Evolutionary conservation across 2,329 filamentous ascomycete species (phyloP), one percentile per base, ranked within the genome.

Genomic region (Diaporthe aspalathi): DNA sequence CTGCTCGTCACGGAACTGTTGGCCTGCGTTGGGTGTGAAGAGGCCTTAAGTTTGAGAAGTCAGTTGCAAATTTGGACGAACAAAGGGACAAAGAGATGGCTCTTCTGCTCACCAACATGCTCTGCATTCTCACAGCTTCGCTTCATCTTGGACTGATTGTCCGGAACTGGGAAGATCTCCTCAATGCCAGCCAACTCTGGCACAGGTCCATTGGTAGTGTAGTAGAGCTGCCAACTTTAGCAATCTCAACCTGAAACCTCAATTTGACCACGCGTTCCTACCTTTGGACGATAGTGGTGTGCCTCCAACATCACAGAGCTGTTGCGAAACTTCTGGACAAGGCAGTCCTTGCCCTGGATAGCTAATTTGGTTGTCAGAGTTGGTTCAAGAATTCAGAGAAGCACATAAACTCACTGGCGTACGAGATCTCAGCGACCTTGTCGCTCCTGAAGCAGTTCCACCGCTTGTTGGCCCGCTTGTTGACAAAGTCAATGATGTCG

Each of bases 291-390:
- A 77, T 94, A 97, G 67, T 92, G 90, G 0, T 90, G 86, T 14
- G 91, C 89, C 81, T 98, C 95, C 0, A 95, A 86, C 94, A 98
- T 98, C 38, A 99, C 94, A 0, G 94, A 95, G 49, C 94, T 97
- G 83, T 99, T 99, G 45, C 96, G 91, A 78, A 99, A 99, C 79
- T 98, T 98, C 80, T 97, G 93, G 8, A 98, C 90, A 0, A 98
- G 86, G 74, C 94, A 95, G 78, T 97, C 94, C 74, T 92, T 92
- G 56, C 96, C 96, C 84, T 99, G 96, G 72, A 97, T 95, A 16
- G 95, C 93, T 94, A 70, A 52, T 62, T 24, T 27, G 16, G 12
- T 70, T 67, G 65, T 84, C 69, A 83, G 78, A 60, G 74, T 68
- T 53, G 4, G 43, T 5, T 5, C 43, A 52, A 50, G 27, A 5